A percentile compares a stretch with the other conserved stretches of the same genome.
These are phyloP conservation scores for Bromus sterilis DNA, from an alignment of 176 grass and related monocot genomes.

Conservation along the genomic window DNA sequence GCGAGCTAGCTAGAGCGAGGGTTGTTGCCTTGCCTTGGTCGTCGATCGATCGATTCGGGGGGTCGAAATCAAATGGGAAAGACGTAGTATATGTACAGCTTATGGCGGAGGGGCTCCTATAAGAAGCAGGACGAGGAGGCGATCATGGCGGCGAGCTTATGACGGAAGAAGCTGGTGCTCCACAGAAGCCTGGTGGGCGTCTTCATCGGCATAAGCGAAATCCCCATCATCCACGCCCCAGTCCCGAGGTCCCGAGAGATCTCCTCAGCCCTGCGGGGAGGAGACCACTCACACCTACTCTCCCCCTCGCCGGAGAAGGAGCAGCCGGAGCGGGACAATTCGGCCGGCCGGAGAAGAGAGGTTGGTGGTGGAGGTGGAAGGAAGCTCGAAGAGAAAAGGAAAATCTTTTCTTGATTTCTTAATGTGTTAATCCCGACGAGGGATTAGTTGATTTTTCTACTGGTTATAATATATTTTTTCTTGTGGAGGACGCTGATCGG, in stretches of 20 bases:
- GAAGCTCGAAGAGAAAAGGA: not conserved
- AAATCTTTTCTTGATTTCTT: not conserved
- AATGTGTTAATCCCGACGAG: not conserved
- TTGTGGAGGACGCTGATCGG: slow-evolving; percentile 26
- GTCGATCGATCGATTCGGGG: not conserved
- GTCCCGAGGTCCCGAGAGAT: slow-evolving; percentile 21
- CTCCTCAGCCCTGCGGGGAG: slow-evolving; percentile 44
- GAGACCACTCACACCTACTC: slow-evolving; percentile 24
- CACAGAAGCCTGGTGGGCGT: slow-evolving; percentile 84
- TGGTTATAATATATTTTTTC: slow-evolving; percentile 31
- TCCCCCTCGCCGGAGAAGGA: slow-evolving; percentile 25
- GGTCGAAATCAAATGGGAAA: not conserved
- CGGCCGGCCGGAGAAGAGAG: slow-evolving; percentile 10
- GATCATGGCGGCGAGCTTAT: slow-evolving; percentile 69
- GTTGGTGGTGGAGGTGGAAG: not conserved
- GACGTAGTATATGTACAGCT: slow-evolving; percentile 35
- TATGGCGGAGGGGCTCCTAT: slow-evolving; percentile 29
- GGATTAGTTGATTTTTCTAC: slow-evolving; percentile 10
- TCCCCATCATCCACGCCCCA: slow-evolving; percentile 62
- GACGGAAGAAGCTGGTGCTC: slow-evolving; percentile 99
- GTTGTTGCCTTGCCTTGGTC: slow-evolving; percentile 14
- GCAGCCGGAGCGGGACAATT: slow-evolving; percentile 19
- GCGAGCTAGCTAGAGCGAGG: too few species aligned
- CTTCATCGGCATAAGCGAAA: slow-evolving; percentile 82
- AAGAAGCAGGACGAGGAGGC: slow-evolving; percentile 73